Percentiles rank a stretch among this genome's conserved stretches.
Evolutionary conservation across 2,329 filamentous ascomycete species (phyloP).

Genomic region (Cercospora sojina): DNA sequence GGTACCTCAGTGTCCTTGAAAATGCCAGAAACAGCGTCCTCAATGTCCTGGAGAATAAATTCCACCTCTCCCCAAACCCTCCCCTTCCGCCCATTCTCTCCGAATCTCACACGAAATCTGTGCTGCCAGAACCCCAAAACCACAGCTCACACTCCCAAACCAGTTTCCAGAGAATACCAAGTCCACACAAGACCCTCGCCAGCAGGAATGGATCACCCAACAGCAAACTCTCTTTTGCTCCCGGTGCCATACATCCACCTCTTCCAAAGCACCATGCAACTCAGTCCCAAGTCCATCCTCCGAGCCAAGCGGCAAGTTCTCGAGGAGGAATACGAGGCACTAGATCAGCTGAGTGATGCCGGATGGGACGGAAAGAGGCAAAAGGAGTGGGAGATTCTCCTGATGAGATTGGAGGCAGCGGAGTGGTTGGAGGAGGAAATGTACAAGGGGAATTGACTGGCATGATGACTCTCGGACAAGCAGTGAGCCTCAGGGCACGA

Average conservation of each 20-base stretch:
- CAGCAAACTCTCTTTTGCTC: neutral
- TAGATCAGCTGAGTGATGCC: neutral
- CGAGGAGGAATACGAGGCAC: neutral
- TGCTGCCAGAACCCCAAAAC: neutral
- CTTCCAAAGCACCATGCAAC: conserved; percentile 4
- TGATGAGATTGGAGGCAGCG: neutral
- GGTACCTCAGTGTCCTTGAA: neutral
- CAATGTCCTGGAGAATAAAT: neutral
- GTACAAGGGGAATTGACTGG: neutral
- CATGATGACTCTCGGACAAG: neutral
- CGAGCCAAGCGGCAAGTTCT: neutral
- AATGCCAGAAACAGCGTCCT: neutral
- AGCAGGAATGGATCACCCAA: neutral
- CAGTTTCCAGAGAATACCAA: neutral
- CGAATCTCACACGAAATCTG: neutral
- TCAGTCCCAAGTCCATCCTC: neutral
- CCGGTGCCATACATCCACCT: neutral
- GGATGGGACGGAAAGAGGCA: neutral
- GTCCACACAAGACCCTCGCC: neutral
- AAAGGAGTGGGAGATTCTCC: neutral
- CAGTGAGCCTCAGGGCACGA: neutral
- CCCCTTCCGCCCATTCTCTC: neutral
- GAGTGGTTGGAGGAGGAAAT: conserved; percentile 5
- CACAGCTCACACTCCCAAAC: neutral
- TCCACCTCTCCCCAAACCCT: neutral